Base-by-base conservation (phyloP, 176 grass and related monocot genomes). In the Ananas comosus region DNA sequence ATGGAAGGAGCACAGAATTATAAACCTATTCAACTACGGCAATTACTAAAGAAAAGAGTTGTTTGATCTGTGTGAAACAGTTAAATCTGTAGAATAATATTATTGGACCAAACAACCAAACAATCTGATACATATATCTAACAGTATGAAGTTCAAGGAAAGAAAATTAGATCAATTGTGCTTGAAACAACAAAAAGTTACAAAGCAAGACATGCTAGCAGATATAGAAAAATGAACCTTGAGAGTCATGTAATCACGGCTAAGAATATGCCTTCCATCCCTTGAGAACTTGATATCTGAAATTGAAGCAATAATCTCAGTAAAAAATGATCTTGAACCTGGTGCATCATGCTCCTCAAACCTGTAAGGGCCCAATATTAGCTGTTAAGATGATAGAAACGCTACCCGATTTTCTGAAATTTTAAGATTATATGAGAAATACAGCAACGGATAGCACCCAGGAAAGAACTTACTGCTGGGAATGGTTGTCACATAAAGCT, bases 271-370 rank as follows among this genome's bases (percentile, higher is more conserved):
- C 22, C 89, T 87, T 67, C 93, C 93, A 64, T 90, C 89, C 83
- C 80, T 94, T 51, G 86, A 87, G 71, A 92, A 97, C 63, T 90
- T 97, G 74, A 92, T 87, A 88, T 92, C 89, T 16, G 93, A 90
- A 90, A 97, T 87, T 68, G 93, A 97, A 58, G 93, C 84, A 87
- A 97, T 90, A 83, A 97, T 97, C 84, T 97, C 93, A n/a, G 93
- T 97, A 80, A 97, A 97, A 81, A 97, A 97, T n/a, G 93, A 97
- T 81, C 89, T 87, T 68, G 89, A 90, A 83, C 83, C 81, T 23
- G 86, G 76, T 63, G 84, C 71, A 68, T 90, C 89, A 77, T 87
- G 89, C 71, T 92, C 85, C 84, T 90, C 86, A 75, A 97, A 97
- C 71, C 93, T 97, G 81, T 72, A 85, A 72, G 11, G 13, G 28